Percentiles rank a stretch among this genome's conserved stretches.
These are phyloP conservation scores for Dipodascus albidus DNA, from an alignment of 805 yeast genomes.

Conservation along the genomic window DNA sequence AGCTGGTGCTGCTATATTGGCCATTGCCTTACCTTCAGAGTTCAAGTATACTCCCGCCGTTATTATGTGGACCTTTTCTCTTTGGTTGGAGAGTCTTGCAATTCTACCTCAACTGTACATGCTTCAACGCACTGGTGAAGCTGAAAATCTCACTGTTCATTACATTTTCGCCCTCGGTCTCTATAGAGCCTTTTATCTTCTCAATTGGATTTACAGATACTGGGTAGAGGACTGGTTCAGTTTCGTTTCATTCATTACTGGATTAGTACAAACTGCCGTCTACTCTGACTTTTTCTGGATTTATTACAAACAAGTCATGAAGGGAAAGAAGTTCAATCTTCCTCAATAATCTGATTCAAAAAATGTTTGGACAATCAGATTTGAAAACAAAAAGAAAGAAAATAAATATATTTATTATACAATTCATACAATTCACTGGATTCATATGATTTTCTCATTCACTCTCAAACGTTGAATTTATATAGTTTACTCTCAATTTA, in stretches of 20 bases:
- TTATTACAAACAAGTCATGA: constrained; percentile 69
- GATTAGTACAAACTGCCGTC: constrained; percentile 71
- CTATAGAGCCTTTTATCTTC: constrained; percentile 81
- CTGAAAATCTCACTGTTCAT: constrained; percentile 78
- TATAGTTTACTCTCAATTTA: no score
- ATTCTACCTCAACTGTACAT: constrained; percentile 87
- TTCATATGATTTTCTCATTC: no score
- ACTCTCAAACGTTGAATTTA: no score
- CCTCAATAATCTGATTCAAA: constrained; percentile 41
- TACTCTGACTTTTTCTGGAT: constrained; percentile 95
- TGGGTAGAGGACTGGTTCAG: constrained; percentile 51
- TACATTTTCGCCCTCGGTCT: constrained; percentile 89
- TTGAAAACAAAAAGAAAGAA: background rate
- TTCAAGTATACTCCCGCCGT: constrained; percentile 48
- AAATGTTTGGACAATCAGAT: background rate
- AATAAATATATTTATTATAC: constrained; percentile 1
- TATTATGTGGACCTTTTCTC: constrained; percentile 69
- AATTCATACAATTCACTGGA: background rate
- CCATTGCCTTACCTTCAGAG: constrained; percentile 49
- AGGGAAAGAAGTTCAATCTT: constrained; percentile 64
- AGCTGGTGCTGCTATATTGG: constrained; percentile 42
- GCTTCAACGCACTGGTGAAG: constrained; percentile 81
- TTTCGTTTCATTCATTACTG: constrained; percentile 62
- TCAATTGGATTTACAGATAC: constrained; percentile 92
- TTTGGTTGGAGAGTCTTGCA: constrained; percentile 90